phyloP scores from a whole-genome alignment of 2,329 filamentous ascomycete genomes.

The Xylariaceae sp. region DNA sequence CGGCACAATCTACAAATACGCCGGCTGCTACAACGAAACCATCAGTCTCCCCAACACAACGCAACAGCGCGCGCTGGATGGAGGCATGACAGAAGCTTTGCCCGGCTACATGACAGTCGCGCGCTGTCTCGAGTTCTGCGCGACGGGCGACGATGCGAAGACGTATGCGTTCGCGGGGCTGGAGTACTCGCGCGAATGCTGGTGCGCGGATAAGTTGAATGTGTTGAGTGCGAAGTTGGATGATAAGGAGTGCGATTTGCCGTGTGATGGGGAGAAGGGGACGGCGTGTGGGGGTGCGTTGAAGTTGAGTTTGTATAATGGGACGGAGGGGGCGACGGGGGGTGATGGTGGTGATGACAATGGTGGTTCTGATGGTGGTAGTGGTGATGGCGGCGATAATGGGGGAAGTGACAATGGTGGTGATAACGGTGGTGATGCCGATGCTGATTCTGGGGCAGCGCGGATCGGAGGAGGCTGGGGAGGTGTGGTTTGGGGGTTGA shows the following conservation, averaged over 20 bases:
- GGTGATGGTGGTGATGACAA: too few species aligned
- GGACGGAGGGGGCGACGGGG: constrained; percentile 3
- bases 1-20: constrained; percentile 41
- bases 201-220: constrained; percentile 50
- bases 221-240: constrained; percentile 41
- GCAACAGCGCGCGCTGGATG: constrained; percentile 41
- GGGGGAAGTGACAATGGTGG: too few species aligned
- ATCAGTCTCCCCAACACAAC: constrained; percentile 39
- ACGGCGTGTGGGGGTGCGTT: constrained; percentile 51
- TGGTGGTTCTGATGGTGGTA: too few species aligned
- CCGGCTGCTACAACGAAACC: constrained; percentile 57
- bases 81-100: constrained; percentile 34
- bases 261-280: constrained; percentile 49
- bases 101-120: constrained; percentile 47
- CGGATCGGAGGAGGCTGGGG: neutral
- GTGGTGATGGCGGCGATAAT: too few species aligned
- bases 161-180: constrained; percentile 48
- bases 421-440: too few species aligned
- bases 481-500: neutral
- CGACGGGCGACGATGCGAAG: constrained; percentile 30
- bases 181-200: constrained; percentile 55
- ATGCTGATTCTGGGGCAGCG: neutral
- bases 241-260: constrained; percentile 45
- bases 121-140: constrained; percentile 48
- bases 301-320: constrained; percentile 42